Evolutionary conservation across 176 grass and related monocot genomes (phyloP).

Genomic region (Themeda triandra): DNA sequence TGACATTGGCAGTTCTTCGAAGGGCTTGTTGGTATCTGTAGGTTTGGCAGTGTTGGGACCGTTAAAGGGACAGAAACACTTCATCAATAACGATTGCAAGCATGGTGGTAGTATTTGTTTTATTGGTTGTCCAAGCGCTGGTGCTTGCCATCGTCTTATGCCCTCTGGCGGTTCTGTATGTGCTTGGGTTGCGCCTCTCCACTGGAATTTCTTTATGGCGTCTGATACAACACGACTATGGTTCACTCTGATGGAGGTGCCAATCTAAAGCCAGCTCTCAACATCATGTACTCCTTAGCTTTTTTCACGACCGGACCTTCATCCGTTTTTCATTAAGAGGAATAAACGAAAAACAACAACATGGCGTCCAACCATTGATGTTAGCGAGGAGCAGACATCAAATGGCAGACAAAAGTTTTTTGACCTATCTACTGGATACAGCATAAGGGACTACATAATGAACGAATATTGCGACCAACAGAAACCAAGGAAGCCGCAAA

Average conservation of each 20-base stretch:
- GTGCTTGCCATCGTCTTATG: background rate
- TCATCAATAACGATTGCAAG: background rate
- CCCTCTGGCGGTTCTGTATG: background rate
- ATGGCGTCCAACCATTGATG: too few relatives aligned
- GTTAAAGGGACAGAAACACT: too few relatives aligned
- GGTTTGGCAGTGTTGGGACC: too few relatives aligned
- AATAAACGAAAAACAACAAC: too few relatives aligned
- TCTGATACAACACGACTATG: background rate
- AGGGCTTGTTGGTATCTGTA: background rate
- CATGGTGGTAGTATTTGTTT: background rate
- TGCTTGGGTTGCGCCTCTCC: background rate
- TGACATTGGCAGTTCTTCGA: background rate
- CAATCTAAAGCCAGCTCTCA: background rate
- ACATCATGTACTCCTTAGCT: background rate
- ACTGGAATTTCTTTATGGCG: background rate
- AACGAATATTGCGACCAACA: too few relatives aligned
- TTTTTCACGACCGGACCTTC: too few relatives aligned
- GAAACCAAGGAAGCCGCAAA: too few relatives aligned
- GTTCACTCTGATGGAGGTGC: accelerated
- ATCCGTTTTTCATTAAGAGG: too few relatives aligned
- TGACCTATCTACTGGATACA: too few relatives aligned
- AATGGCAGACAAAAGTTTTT: too few relatives aligned
- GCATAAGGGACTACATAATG: too few relatives aligned
- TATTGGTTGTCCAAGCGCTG: background rate
- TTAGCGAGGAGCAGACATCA: too few relatives aligned